phyloP scores from a whole-genome alignment of 805 yeast genomes.

The Candida glaebosa region DNA sequence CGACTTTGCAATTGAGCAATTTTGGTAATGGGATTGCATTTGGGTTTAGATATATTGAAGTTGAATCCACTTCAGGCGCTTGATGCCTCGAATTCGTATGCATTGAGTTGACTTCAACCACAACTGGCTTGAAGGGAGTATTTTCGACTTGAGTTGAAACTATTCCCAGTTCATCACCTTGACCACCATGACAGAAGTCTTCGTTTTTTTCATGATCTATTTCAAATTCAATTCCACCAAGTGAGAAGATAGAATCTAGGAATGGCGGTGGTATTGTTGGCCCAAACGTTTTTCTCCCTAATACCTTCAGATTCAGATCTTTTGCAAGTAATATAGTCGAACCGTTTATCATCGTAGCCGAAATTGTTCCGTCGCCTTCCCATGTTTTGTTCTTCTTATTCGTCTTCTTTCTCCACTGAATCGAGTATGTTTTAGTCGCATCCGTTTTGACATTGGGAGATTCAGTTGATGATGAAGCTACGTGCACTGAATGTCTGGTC shows the following conservation, averaged over 20 bases:
- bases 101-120: not conserved
- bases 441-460: too few species aligned
- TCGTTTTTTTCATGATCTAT: constrained; percentile 6
- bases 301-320: constrained; percentile 17
- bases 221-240: constrained; percentile 63
- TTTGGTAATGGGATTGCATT: constrained; percentile 7
- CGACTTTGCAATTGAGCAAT: not conserved
- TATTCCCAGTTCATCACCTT: not conserved
- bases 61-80: not conserved
- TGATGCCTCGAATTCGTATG: not conserved
- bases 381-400: constrained; percentile 84
- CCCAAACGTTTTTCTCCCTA: constrained; percentile 15
- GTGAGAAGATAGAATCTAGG: constrained; percentile 28
- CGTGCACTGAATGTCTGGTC: too few species aligned
- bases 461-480: too few species aligned
- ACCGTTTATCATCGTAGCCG: constrained; percentile 24
- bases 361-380: constrained; percentile 82
- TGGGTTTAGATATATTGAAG: constrained; percentile 4
- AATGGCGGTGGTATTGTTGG: constrained; percentile 6
- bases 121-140: constrained; percentile 3
- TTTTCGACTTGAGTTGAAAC: not conserved
- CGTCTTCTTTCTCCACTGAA: constrained; percentile 69
- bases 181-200: not conserved
- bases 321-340: constrained; percentile 23
- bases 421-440: constrained; percentile 18